phyloP scores from a whole-genome alignment of 2,329 filamentous ascomycete species.

The Penicillium sp. region DNA sequence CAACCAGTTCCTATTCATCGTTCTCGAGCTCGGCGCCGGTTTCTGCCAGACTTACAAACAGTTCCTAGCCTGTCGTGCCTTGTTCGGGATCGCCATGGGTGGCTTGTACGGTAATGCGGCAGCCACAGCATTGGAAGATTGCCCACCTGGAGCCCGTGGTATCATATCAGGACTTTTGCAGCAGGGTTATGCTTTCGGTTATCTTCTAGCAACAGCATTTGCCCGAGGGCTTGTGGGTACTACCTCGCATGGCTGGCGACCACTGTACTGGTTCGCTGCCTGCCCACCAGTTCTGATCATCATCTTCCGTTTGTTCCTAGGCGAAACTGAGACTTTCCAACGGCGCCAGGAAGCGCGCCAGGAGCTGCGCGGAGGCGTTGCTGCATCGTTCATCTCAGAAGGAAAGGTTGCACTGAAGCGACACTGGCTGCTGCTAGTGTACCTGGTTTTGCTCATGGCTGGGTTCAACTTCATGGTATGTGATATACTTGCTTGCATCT shows the following conservation, averaged over 20 bases:
- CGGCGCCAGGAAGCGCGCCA: conserved; percentile 62
- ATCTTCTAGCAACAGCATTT: conserved; percentile 58
- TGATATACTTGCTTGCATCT: background rate
- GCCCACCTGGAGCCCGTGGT: conserved; percentile 55
- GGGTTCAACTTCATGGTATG: conserved; percentile 82
- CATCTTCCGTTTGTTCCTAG: conserved; percentile 68
- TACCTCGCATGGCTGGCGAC: conserved; percentile 74
- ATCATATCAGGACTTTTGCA: conserved; percentile 61
- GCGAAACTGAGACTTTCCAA: conserved; percentile 72
- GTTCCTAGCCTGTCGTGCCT: conserved; percentile 57
- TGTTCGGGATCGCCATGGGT: conserved; percentile 64
- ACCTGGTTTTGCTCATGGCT: conserved; percentile 81
- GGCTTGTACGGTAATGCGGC: conserved; percentile 60
- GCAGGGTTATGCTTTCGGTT: conserved; percentile 62
- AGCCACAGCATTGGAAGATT: conserved; percentile 61
- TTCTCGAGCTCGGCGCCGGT: conserved; percentile 58
- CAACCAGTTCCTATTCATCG: conserved; percentile 60
- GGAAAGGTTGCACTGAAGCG: conserved; percentile 72
- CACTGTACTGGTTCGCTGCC: conserved; percentile 85
- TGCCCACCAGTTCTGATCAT: conserved; percentile 78
- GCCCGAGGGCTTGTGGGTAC: conserved; percentile 56
- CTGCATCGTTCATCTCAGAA: conserved; percentile 67
- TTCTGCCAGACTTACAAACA: conserved; percentile 57
- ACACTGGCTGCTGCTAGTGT: conserved; percentile 76
- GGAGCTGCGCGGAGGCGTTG: conserved; percentile 54